Base-by-base conservation (phyloP, 257 asterid genomes). In the Nyctanthes arbortristis region DNA sequence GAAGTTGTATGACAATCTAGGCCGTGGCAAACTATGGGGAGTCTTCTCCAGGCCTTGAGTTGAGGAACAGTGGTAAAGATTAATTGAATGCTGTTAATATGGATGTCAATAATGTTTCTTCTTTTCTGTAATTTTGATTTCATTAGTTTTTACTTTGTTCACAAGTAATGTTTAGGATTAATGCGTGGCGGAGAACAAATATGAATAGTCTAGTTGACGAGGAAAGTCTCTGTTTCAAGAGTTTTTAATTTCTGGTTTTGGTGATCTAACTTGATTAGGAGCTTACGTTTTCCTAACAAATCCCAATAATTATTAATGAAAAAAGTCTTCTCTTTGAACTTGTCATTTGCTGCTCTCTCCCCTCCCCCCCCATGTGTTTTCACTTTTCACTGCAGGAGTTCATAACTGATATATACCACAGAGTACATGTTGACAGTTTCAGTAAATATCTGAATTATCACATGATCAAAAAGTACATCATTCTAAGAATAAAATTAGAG, bases 11-110 rank as follows among this genome's bases (percentile, higher is more conserved):
- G 96, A 89, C 22, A 60, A 83, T 65, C 83, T 93, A 27, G 83
- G 85, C 6, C 80, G 74, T 14, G 85, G 94, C 27, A 90, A 89
- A 82, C 71, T 89, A 9, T 90, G 97, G 98, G 88, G 94, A 47
- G 90, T 90, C 61, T 82, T 93, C 54, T 70, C 76, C 39, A 75
- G 87, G 67, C 73, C 71, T 45, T 78, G 73, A 75, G 62, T 40
- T 35, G 31, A 37, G 63, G 34, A 13, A 61, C 27, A 5, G 54
- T n/a, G 34, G 55, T 6, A 2, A 45, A 39, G 61, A 66, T 59
- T 67, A 58, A 39, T 62, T 55, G 54, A 57, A 29, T 35, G 29
- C 32, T 49, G 71, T 28, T 40, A 32, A 57, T 67, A 77, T 72
- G 78, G 74, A 68, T 79, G 82, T 80, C 54, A 71, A 78, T 74